Evolutionary conservation across 129 eudicot genomes (phyloP).

Genomic region (Daucus carota): DH1_v3.0 NC_030386.2:14548501-14549000

Average conservation of each 20-base stretch:
- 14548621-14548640: too few relatives aligned
- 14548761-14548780: constrained; percentile 91
- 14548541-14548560: too few relatives aligned
- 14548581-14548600: too few relatives aligned
- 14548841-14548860: constrained; percentile 45
- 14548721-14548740: not conserved
- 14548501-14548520: too few relatives aligned
- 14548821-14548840: constrained; percentile 53
- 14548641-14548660: too few relatives aligned
- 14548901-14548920: not conserved
- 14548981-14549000: not conserved
- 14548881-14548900: constrained; percentile 28
- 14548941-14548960: not conserved
- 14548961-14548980: not conserved
- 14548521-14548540: too few relatives aligned
- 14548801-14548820: constrained; percentile 73
- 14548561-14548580: too few relatives aligned
- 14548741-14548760: constrained; percentile 21
- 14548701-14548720: not conserved
- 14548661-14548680: not conserved
- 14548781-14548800: constrained; percentile 81
- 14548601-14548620: too few relatives aligned
- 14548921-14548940: not conserved
- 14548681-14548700: not conserved
- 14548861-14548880: constrained; percentile 67